phyloP scores from a whole-genome alignment of 768 basidiomycete genomes.

The Coprinellus aureogranulatus region DNA sequence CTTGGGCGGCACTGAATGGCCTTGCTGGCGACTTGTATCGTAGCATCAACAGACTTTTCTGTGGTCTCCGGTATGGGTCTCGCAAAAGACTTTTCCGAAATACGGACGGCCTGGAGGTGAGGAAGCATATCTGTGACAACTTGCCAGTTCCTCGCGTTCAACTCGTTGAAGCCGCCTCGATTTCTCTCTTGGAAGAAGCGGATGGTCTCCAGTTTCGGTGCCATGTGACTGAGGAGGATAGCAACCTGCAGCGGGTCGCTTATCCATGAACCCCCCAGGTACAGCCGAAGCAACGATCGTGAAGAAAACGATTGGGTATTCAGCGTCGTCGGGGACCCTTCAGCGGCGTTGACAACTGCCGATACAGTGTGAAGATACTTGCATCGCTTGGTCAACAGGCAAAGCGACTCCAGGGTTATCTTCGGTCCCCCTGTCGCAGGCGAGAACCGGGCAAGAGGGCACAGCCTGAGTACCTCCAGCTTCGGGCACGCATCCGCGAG shows the following conservation, averaged over 20 bases:
- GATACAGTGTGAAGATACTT: conserved; percentile 61
- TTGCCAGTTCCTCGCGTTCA: conserved; percentile 69
- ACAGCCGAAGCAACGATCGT: conserved; percentile 63
- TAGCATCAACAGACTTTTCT: conserved; percentile 51
- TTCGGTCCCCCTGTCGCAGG: conserved; percentile 47
- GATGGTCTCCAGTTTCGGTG: conserved; percentile 65
- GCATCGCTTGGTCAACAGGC: conserved; percentile 57
- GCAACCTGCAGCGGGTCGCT: conserved; percentile 66
- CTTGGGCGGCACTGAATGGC: conserved; percentile 30
- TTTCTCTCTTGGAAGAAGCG: conserved; percentile 81
- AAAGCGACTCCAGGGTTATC: conserved; percentile 63
- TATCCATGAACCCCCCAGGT: conserved; percentile 75
- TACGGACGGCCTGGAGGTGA: conserved; percentile 66
- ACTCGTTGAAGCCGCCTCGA: conserved; percentile 65
- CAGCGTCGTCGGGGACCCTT: conserved; percentile 45
- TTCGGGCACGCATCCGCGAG: conserved; percentile 63
- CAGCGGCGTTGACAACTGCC: conserved; percentile 60
- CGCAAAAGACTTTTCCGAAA: conserved; percentile 53
- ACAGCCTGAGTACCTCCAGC: conserved; percentile 66
- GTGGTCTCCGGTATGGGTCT: conserved; percentile 29
- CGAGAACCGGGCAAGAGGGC: conserved; percentile 67
- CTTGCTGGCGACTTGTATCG: conserved; percentile 27
- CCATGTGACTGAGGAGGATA: conserved; percentile 73
- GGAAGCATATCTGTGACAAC: conserved; percentile 65
- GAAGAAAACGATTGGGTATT: conserved; percentile 52